Base-by-base conservation (phyloP, 768 basidiomycete genomes). In the Mycena albidolilacea region DNA sequence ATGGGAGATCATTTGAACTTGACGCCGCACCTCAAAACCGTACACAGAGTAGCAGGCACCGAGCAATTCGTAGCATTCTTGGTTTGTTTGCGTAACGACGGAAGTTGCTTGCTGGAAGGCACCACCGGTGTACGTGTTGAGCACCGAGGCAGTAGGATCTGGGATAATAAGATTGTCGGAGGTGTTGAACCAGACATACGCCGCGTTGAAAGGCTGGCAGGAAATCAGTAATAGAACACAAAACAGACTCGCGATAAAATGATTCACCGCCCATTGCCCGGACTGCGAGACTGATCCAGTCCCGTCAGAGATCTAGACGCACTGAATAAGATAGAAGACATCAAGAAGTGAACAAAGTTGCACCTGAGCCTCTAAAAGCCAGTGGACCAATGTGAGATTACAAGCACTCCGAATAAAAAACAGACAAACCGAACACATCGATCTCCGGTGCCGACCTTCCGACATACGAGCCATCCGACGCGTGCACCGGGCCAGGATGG, bases 381-480 rank as follows among this genome's bases (percentile, higher is more conserved):
- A 58, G 10, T 1, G 6, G 39, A 44, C n/a, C 2, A 14, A 39
- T 39, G 37, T 50, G 3, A 64, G 38, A 41, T 39, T 50, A 5
- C 19, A 2, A 38, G n/a, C 17, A 54, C 23, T 10, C 5, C n/a
- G 38, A 30, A 7, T n/a, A 17, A 21, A 7, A 3, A 64, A 39
- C 50, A 10, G 2, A 62, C 23, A 5, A 57, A 75, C 62, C 96
- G 78, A 97, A 92, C 37, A 96, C 86, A 85, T 97, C 96, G 58
- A 97, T 96, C 81, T 97, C 96, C 2, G 96, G 96, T 5, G 96
- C 94, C 30, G 93, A 80, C 61, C 96, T 89, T 6, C 95, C 96
- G 21, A 93, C 90, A 78, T 90, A 97, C 1, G 91, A 87, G 30
- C 96, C 95, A 75, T 97, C 93, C 0, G 59, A 61, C n/a, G 84